phyloP scores from a whole-genome alignment of 2,329 filamentous ascomycete genomes.

The Cylindrodendrum hubeiense region DNA sequence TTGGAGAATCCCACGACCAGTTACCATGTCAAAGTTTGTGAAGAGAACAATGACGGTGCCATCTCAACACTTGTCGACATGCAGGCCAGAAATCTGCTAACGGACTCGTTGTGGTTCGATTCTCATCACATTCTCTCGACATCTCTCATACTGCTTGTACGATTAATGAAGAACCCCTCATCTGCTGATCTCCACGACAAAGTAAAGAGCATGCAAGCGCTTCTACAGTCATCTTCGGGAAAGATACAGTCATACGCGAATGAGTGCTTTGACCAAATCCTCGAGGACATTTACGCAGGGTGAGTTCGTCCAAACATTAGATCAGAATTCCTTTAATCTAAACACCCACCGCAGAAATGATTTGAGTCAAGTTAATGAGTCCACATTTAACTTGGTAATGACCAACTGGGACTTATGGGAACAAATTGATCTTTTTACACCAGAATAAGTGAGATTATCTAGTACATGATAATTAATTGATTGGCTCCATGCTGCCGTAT shows the following conservation, averaged over 20 bases:
- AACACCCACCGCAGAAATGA: no score
- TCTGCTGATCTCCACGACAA: background rate
- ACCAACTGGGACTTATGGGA: no score
- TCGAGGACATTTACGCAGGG: background rate
- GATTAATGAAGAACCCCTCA: background rate
- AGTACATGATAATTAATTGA: no score
- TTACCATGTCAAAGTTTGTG: background rate
- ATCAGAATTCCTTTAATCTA: no score
- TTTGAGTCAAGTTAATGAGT: no score
- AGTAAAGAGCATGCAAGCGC: background rate
- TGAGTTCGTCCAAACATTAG: background rate
- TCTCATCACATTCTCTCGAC: constrained; percentile 5
- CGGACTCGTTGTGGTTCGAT: background rate
- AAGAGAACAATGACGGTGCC: background rate
- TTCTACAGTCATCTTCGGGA: background rate
- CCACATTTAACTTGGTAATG: no score
- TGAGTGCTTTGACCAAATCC: background rate
- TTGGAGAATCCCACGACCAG: background rate
- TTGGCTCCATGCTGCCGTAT: no score
- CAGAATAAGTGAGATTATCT: no score
- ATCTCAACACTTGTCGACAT: background rate
- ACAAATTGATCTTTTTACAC: no score
- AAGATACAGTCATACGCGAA: background rate
- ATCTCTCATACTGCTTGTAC: background rate
- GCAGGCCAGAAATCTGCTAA: background rate